These are phyloP conservation scores for Pinus albicaulis DNA, from an alignment of 75 land plant species.

Conservation along the genomic window DNA sequence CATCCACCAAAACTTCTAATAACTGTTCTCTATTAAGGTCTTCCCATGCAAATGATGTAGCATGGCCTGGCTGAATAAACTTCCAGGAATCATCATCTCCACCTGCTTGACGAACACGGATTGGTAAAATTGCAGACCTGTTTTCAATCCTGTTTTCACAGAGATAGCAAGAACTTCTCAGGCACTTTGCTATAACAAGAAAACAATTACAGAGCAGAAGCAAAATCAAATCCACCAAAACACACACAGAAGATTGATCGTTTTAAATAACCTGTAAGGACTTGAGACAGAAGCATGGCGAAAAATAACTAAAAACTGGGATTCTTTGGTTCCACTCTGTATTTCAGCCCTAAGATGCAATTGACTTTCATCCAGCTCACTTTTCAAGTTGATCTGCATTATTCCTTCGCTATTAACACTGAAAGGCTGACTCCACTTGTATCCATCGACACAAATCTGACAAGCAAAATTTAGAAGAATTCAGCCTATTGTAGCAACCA, in stretches of 20 bases:
- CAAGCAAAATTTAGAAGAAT: constrained; percentile 2
- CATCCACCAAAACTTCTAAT: constrained; percentile 73
- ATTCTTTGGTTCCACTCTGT: constrained; percentile 66
- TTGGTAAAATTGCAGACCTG: constrained; percentile 63
- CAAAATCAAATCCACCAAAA: background rate
- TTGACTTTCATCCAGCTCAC: constrained; percentile 21
- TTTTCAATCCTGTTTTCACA: constrained; percentile 80
- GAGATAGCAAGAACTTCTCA: constrained; percentile 4
- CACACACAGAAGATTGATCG: background rate
- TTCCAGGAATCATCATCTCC: constrained; percentile 73
- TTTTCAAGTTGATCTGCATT: constrained; percentile 48
- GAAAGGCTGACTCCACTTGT: constrained; percentile 85
- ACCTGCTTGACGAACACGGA: constrained; percentile 80
- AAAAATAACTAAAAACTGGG: constrained; percentile 78
- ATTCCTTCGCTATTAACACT: constrained; percentile 71
- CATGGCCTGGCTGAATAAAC: constrained; percentile 60
- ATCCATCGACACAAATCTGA: constrained; percentile 77
- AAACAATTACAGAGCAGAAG: background rate
- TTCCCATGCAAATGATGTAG: constrained; percentile 92
- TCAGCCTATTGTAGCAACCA: constrained; percentile 2
- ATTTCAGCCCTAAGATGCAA: constrained; percentile 60
- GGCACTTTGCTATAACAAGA: background rate
- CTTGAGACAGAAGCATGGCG: constrained; percentile 63
- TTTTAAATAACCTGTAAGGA: constrained; percentile 64
- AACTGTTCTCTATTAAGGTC: constrained; percentile 67